Evolutionary conservation across 805 yeast genomes (phyloP), one percentile per base, ranked within the genome.

Genomic region (Saturnispora dispora): DNA sequence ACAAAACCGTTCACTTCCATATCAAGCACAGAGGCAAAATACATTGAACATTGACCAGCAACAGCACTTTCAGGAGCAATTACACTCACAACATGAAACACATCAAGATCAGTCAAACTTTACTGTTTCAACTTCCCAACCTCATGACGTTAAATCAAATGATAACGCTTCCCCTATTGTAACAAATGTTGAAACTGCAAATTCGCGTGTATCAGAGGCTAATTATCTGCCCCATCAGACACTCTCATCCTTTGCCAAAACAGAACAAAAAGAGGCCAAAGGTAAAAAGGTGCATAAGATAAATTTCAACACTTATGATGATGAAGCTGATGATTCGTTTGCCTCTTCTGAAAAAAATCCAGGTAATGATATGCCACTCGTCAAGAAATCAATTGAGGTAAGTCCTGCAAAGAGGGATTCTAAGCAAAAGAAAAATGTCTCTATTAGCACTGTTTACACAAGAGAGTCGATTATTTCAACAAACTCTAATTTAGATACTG

Each of bases 231-330:
- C 45, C 9, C 11, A 13, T 13, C 13, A 15, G 23, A 35, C 27
- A 20, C 10, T 23, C 20, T 44, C 18, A 11, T 11, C 32, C 9
- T 9, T 27, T 41, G 7, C n/a, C 17, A 30, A n/a, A 20, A 23
- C 13, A 7, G 41, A 37, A 9, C 15, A 10, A 8, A 37, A 18
- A 18, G 41, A 37, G 17, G 7, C 11, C 18, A 37, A 5, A 11
- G 25, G 18, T 11, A 48, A 43, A 27, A 48, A 48, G 17, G 51
- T 48, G 6, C 51, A 48, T 3, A 48, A 48, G 32, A 48, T 48
- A 18, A 32, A 43, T 20, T 48, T 48, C 43, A 42, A 43, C 22
- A 17, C 41, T 1, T 18, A 17, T 13, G 33, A 30, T 30, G 33
- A 30, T 30, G 33, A 30, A 30, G 33, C 13, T 35, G 40, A 23